Percentiles rank a stretch among this genome's conserved stretches.
These are phyloP conservation scores for Neobulgaria alba DNA, from an alignment of 2,329 filamentous ascomycete genomes.

Conservation along the genomic window DNA sequence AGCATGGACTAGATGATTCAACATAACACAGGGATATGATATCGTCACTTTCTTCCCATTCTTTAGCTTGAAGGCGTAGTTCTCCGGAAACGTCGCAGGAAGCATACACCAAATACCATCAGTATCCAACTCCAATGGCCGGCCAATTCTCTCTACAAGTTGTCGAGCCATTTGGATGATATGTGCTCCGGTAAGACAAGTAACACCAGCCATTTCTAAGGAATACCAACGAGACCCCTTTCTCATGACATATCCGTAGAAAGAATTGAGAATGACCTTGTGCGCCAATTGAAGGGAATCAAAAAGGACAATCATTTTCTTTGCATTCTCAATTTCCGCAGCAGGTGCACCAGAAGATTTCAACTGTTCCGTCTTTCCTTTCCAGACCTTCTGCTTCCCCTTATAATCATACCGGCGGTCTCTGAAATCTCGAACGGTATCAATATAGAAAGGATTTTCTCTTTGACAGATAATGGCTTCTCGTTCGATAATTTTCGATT, in stretches of 20 bases:
- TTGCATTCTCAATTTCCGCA: constrained; percentile 79
- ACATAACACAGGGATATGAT: constrained; percentile 97
- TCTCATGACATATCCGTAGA: constrained; percentile 99
- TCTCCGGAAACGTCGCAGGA: constrained; percentile 91
- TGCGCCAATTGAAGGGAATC: constrained; percentile 95
- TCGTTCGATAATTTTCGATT: constrained; percentile 81
- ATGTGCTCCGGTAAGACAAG: constrained; percentile 87
- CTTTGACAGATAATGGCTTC: constrained; percentile 98
- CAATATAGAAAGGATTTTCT: constrained; percentile 96
- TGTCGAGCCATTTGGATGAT: constrained; percentile 96
- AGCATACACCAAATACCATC: constrained; percentile 99
- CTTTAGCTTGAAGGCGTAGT: constrained; percentile 88
- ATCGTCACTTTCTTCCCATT: constrained; percentile 95
- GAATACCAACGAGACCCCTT: constrained; percentile 99
- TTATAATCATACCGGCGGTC: constrained; percentile 98
- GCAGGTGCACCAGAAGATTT: constrained; percentile 72
- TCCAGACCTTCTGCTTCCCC: constrained; percentile 96
- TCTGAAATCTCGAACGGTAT: constrained; percentile 92
- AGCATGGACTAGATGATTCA: constrained; percentile 93
- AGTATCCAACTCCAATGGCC: constrained; percentile 89
- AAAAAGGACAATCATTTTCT: constrained; percentile 97
- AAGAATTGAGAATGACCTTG: constrained; percentile 98
- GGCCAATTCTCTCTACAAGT: constrained; percentile 84
- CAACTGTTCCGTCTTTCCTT: constrained; percentile 83
- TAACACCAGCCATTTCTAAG: constrained; percentile 98